Conservation (phyloP, 2,329 filamentous ascomycete genomes). For the Nemania sp. region DNA sequence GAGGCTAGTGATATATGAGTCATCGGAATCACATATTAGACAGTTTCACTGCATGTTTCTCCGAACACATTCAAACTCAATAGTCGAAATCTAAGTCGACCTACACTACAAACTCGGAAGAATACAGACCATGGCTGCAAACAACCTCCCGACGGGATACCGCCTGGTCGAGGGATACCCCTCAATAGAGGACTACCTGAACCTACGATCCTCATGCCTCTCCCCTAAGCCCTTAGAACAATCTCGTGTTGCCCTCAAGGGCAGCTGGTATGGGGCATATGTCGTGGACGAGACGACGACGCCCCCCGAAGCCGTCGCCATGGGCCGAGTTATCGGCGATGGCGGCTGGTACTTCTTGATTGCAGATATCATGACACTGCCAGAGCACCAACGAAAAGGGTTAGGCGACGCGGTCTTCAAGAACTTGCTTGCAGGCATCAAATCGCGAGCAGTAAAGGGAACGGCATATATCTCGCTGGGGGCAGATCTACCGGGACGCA, state of each 20-base stretch:
- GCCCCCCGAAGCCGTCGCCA: slow-evolving; percentile 43
- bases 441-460: slow-evolving; percentile 43
- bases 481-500: slow-evolving; percentile 49
- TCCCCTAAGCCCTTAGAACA: slow-evolving; percentile 43
- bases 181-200: slow-evolving; percentile 17
- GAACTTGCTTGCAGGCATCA: slow-evolving; percentile 46
- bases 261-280: slow-evolving; percentile 50
- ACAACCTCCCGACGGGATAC: slow-evolving; percentile 8
- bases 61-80: too few relatives aligned
- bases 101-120: too few relatives aligned
- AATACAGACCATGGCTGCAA: slow-evolving; percentile 16
- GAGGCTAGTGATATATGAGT: too few relatives aligned
- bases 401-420: slow-evolving; percentile 51
- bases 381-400: slow-evolving; percentile 51
- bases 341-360: slow-evolving; percentile 56
- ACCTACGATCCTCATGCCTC: slow-evolving; percentile 6
- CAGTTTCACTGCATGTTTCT: too few relatives aligned
- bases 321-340: slow-evolving; percentile 56
- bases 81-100: too few relatives aligned
- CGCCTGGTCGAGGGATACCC: slow-evolving; percentile 22
- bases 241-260: slow-evolving; percentile 40
- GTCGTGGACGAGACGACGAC: slow-evolving; percentile 36
- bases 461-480: slow-evolving; percentile 49
- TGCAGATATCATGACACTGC: slow-evolving; percentile 54
- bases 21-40: too few relatives aligned